Evolutionary conservation across 805 yeast species (phyloP).

Genomic region (Kurtzmaniella fragi): DNA sequence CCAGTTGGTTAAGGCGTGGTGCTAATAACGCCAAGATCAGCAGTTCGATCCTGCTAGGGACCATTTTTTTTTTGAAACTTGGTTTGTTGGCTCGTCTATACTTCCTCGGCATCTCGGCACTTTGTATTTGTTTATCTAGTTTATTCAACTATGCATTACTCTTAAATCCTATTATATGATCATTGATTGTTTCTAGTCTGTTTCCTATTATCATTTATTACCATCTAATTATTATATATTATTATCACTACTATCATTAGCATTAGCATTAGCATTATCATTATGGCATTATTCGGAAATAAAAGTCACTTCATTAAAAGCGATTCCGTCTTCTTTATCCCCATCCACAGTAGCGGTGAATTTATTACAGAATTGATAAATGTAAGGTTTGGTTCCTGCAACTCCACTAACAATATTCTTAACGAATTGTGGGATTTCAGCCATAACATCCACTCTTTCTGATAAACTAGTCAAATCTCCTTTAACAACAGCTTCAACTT

Average conservation of each 20-base stretch:
- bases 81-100: no score
- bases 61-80: conserved; percentile 30
- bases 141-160: no score
- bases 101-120: no score
- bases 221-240: no score
- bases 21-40: conserved; percentile 63
- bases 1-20: conserved; percentile 52
- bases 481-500: conserved; percentile 43
- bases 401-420: conserved; percentile 91
- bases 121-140: no score
- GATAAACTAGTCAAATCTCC: conserved; percentile 63
- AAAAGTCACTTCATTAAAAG: conserved; percentile 78
- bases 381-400: conserved; percentile 94
- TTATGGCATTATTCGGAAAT: conserved; percentile 39
- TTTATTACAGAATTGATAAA: conserved; percentile 81
- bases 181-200: no score
- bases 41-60: conserved; percentile 89
- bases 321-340: conserved; percentile 55
- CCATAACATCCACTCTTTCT: conserved; percentile 96
- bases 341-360: conserved; percentile 45
- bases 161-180: no score
- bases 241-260: no score
- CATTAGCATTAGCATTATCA: background rate
- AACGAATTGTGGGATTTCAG: conserved; percentile 91
- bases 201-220: no score